Evolutionary conservation across 805 yeast species (phyloP), one percentile per base, ranked within the genome.

Genomic region (Saturnispora bothae): DNA sequence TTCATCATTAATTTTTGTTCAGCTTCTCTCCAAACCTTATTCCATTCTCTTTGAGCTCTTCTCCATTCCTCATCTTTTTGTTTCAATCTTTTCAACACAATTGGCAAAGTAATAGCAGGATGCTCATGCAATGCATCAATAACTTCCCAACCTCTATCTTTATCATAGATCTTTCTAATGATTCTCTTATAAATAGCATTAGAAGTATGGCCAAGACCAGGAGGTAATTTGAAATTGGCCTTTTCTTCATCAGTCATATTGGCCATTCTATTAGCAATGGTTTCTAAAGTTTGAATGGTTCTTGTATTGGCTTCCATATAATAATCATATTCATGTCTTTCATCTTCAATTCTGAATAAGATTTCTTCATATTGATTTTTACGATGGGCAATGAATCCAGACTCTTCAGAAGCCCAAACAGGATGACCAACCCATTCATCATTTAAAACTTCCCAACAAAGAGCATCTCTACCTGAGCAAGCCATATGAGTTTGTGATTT

Each of bases 401-500:
- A 83, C 59, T 92, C 99, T 59, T 92, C 99, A 0, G 97, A 89
- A 4, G 97, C 98, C 99, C 99, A 92, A n/a, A 95, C 94, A 17
- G 99, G 99, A 60, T 92, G 97, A 5, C 96, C 96, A 26, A 92
- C 97, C 96, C 97, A 92, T 60, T 89, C 97, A 58, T 92, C 98
- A 59, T 92, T 92, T 50, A 92, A 69, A 13, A 92, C 96, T 54
- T 89, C 96, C 96, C 96, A 89, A 57, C 98, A 92, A 88, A 92
- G 83, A 51, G 89, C 97, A 60, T 92, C 99, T 51, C 99, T 76
- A 14, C 98, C 98, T 8, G 95, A 83, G 51, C 97, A 89, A 17
- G 97, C 96, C 95, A 86, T 86, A 53, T 76, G 83, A 0, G 95
- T 84, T 57, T 89, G 97, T 1, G 92, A 75, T 51, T 88, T 88